Conservation (phyloP, 148 eudicot species). For the Chenopodium suecicum region DNA sequence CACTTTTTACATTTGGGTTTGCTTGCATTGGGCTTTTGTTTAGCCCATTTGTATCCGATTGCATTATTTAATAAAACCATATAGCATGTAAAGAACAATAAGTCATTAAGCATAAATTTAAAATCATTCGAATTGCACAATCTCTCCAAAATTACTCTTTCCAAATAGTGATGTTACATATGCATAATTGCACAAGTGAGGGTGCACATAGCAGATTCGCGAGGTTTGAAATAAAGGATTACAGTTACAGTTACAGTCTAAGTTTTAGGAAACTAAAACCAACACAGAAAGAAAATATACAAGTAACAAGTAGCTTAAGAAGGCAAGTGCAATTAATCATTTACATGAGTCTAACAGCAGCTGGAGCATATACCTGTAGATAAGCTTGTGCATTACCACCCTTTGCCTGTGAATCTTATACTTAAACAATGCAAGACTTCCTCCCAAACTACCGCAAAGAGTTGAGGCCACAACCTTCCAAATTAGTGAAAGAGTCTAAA, state of each 20-base stretch:
- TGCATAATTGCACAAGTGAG: not conserved
- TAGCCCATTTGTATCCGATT: too few relatives aligned
- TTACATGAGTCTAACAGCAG: not conserved
- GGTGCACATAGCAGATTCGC: not conserved
- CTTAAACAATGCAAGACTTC: not conserved
- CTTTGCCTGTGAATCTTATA: not conserved
- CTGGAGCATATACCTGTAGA: constrained; percentile 16
- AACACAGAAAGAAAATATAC: not conserved
- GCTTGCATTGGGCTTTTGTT: too few relatives aligned
- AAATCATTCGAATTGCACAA: not conserved
- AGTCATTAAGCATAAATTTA: not conserved
- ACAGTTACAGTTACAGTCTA: not conserved
- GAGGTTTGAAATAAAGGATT: not conserved
- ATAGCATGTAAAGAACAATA: not conserved
- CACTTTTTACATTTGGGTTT: not conserved
- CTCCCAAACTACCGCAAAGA: not conserved
- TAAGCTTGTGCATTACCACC: not conserved
- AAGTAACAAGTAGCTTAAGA: not conserved
- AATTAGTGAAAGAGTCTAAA: not conserved
- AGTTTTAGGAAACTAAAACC: not conserved
- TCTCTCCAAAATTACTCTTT: not conserved
- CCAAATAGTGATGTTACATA: not conserved
- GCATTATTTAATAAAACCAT: not conserved
- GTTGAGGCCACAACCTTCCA: not conserved
- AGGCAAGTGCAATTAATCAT: not conserved